Evolutionary conservation across 192 early-diverging fungal genomes (phyloP).

Genomic region (Gryganskiella cystojenkinii): DNA sequence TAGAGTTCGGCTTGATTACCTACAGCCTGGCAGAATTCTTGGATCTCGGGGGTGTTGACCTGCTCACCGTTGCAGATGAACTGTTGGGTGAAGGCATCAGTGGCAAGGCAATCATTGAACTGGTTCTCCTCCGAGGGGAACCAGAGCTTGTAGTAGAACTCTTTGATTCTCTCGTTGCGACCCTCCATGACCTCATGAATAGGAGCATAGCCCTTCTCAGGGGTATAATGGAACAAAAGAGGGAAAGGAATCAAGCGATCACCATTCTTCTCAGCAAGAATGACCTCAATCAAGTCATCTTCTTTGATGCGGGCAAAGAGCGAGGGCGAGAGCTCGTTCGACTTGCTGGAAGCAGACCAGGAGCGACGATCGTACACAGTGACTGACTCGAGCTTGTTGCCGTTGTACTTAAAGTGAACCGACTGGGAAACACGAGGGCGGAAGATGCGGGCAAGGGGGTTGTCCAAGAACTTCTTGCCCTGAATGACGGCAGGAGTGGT

Average conservation of each 20-base stretch:
- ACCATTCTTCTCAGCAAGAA: conserved; percentile 74
- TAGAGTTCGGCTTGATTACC: conserved; percentile 78
- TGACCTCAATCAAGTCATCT: conserved; percentile 65
- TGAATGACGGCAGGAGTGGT: conserved; percentile 83
- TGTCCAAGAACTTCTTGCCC: conserved; percentile 73
- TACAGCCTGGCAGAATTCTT: conserved; percentile 81
- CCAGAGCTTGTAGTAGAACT: conserved; percentile 90
- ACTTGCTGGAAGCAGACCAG: conserved; percentile 65
- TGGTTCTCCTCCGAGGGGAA: conserved; percentile 62
- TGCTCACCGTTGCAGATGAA: conserved; percentile 71
- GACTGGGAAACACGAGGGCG: conserved; percentile 70
- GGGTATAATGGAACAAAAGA: conserved; percentile 85
- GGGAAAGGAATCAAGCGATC: conserved; percentile 76
- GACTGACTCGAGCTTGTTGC: conserved; percentile 55
- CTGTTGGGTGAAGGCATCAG: conserved; percentile 69
- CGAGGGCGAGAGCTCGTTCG: conserved; percentile 57
- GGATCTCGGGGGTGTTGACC: conserved; percentile 71
- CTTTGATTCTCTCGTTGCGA: conserved; percentile 85
- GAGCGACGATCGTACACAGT: conserved; percentile 63
- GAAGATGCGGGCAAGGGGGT: conserved; percentile 72
- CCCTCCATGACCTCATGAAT: conserved; percentile 92
- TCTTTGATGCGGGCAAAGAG: conserved; percentile 60
- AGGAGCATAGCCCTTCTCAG: conserved; percentile 79
- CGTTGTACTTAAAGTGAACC: conserved; percentile 55
- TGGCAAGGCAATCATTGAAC: conserved; percentile 58